A percentile compares a stretch with the other conserved stretches of the same genome.
Evolutionary conservation across 2,329 filamentous ascomycete genomes (phyloP).

Genomic region (Hortaea werneckii): DNA sequence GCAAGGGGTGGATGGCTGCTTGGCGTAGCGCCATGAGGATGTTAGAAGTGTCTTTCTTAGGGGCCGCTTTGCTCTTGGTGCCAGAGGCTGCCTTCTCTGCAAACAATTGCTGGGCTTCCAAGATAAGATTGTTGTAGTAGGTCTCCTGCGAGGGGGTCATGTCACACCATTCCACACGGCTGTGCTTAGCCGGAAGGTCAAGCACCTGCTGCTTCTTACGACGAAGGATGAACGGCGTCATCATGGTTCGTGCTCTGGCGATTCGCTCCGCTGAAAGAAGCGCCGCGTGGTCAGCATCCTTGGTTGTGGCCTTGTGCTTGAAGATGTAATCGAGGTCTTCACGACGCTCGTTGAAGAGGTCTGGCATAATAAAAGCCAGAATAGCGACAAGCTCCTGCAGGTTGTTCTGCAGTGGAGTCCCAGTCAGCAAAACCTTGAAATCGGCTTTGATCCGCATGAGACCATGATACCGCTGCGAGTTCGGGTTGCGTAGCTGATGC

Average conservation of each 20-base stretch:
- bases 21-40: slow-evolving; percentile 81
- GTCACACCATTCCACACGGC: slow-evolving; percentile 69
- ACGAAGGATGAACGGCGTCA: slow-evolving; percentile 89
- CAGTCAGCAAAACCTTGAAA: slow-evolving; percentile 81
- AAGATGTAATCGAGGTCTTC: slow-evolving; percentile 81
- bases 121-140: slow-evolving; percentile 64
- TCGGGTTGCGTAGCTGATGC: slow-evolving; percentile 82
- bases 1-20: slow-evolving; percentile 79
- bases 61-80: slow-evolving; percentile 42
- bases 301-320: slow-evolving; percentile 79
- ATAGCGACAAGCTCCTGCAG: slow-evolving; percentile 83
- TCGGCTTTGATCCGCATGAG: slow-evolving; percentile 65
- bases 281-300: slow-evolving; percentile 65
- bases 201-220: slow-evolving; percentile 82
- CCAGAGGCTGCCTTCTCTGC: slow-evolving; percentile 40
- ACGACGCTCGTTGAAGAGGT: slow-evolving; percentile 65
- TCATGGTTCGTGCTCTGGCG: slow-evolving; percentile 74
- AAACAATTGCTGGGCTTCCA: slow-evolving; percentile 49
- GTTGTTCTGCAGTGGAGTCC: slow-evolving; percentile 91
- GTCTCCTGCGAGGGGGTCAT: slow-evolving; percentile 62
- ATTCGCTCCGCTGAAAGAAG: slow-evolving; percentile 83
- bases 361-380: slow-evolving; percentile 85
- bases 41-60: slow-evolving; percentile 16
- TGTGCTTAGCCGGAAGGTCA: slow-evolving; percentile 71
- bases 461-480: slow-evolving; percentile 70